Base-by-base conservation (phyloP, 2,329 filamentous ascomycete genomes). In the Fusarium sp. region DNA sequence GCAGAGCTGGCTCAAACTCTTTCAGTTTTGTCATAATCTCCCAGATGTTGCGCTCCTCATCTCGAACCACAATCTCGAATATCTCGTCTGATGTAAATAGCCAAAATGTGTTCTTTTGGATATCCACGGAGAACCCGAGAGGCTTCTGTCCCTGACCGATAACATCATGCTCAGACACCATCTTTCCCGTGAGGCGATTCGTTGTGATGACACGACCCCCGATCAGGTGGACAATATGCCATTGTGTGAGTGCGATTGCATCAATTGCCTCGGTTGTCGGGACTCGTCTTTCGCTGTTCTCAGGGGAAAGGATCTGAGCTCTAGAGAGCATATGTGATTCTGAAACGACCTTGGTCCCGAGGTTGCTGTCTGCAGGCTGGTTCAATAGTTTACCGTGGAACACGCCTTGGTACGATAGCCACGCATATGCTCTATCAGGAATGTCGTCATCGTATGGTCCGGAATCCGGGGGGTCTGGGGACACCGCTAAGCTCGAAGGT, bases 31-130 rank as follows among this genome's bases (percentile, higher is more conserved):
- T 88, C 90, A 98, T 93, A 59, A 98, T 94, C 80, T 94, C 94
- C 96, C 96, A 99, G 22, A 98, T 90, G 80, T 98, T 94, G 75
- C 96, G 87, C 75, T 95, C 94, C 81, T 99, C 96, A 63, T 98
- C 94, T 49, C 91, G 92, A 18, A 96, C 92, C 18, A 96, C 93
- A 66, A 99, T 92, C 83, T 99, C 96, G 76, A 95, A 98, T 57
- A 99, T 98, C 78, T 97, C 95, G 64, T 94, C 89, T 1, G 90
- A 89, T 1, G 96, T 98, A 79, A 98, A 97, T 5, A 99, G 88
- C 96, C 97, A 99, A 80, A 96, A 98, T 0, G 96, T 99, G 79
- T 96, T 97, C 85, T 98, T 98, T 81, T 96, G 96, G 69, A 93
- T 89, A 82, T 99, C 96, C 14, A 96, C 92, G 57, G 95, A 92